Conservation (phyloP, 148 eudicot genomes). For the Cornus controversa region DNA sequence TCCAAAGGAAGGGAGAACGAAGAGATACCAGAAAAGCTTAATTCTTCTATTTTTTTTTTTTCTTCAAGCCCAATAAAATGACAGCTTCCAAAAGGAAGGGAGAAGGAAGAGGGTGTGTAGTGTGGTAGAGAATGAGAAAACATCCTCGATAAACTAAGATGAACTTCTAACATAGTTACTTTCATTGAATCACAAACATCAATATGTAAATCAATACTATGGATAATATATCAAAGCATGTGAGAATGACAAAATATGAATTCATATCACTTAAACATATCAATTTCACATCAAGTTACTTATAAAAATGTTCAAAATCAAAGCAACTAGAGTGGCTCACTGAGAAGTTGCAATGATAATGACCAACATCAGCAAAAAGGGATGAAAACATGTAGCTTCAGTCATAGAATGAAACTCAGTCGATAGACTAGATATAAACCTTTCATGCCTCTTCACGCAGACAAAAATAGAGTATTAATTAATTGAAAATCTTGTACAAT, state of each 20-base stretch:
- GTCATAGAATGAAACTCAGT: background rate
- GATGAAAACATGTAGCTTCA: background rate
- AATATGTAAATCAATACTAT: too few relatives aligned
- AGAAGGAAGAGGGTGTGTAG: too few relatives aligned
- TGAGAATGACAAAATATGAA: background rate
- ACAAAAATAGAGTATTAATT: background rate
- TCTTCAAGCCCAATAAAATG: too few relatives aligned
- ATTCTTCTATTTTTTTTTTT: too few relatives aligned
- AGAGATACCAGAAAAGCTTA: too few relatives aligned
- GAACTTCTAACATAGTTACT: background rate
- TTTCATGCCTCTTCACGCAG: background rate
- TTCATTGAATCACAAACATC: background rate
- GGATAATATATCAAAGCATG: too few relatives aligned
- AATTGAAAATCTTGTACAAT: background rate
- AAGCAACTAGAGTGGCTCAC: background rate
- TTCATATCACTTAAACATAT: background rate
- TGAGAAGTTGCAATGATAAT: background rate
- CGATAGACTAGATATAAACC: background rate
- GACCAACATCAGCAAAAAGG: conserved; percentile 1
- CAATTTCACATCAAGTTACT: background rate
- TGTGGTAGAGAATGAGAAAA: too few relatives aligned
- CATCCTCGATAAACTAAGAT: background rate
- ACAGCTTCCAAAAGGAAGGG: too few relatives aligned
- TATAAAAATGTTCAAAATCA: background rate
- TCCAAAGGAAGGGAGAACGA: too few relatives aligned